Base-by-base conservation (phyloP, 2,329 filamentous ascomycete genomes). In the Trichoderma cornu-damae region DNA sequence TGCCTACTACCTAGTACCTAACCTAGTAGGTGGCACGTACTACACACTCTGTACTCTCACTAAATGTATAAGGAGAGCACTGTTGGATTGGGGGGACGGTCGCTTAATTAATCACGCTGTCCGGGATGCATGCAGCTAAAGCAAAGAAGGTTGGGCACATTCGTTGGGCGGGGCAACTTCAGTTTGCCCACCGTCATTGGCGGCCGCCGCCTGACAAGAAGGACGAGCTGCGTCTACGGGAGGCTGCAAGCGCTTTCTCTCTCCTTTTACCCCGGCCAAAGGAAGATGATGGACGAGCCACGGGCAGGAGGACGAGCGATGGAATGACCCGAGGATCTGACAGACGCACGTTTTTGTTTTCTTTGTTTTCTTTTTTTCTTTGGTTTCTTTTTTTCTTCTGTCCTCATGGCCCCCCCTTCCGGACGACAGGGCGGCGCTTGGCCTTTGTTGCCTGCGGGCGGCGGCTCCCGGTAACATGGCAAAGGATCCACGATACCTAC, bases 61-160 rank as follows among this genome's bases (percentile, higher is more conserved):
- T n/a, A n/a, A n/a, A n/a, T n/a, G n/a, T n/a, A n/a, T n/a, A n/a
- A n/a, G n/a, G n/a, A n/a, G n/a, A 51, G 48, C 35, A 38, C 32
- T 40, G 24, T 42, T 54, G 38, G 40, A 46, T 54, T 40, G 51
- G 40, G 50, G 52, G 48, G 16, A 38, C n/a, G n/a, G n/a, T 47
- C 48, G 48, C 40, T 43, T 43, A 38, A 12, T 37, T 46, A 18
- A 38, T 37, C 32, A 46, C 8, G 11, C 2, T 37, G 32, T 30
- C 42, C 32, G 40, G 52, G 52, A 55, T 55, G 42, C 32, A 46
- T 55, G 52, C 52, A 47, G 52, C 52, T 55, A 54, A n/a, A n/a
- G 32, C 40, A 46, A n/a, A n/a, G n/a, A n/a, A n/a, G n/a, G n/a
- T n/a, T 46, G 42, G 38, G 51, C 9, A 12, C 52, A 55, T 47